Evolutionary conservation across 2,329 filamentous ascomycete genomes (phyloP), one percentile per base, ranked within the genome.

Genomic region (Neonectria punicea): DNA sequence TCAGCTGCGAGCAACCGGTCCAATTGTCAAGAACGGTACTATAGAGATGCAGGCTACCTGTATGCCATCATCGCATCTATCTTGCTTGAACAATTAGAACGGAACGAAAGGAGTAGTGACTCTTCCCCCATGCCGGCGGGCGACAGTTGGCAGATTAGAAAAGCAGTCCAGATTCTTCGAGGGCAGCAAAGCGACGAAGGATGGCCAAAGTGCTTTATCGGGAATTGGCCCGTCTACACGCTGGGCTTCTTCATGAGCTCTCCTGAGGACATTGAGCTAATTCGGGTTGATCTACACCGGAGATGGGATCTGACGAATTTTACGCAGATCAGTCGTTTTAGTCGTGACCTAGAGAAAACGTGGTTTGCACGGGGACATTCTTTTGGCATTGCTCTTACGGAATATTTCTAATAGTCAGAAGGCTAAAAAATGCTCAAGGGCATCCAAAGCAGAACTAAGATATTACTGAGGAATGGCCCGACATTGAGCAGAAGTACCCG

Each of bases 171-270:
- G 10, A 69, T 75, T 4, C 56, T 75, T 1, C 36, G 50, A 10
- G 39, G 57, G 5, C 61, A 73, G 2, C 53, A 36, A 34, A 6
- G 55, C 1, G 66, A 69, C 11, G 53, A 56, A 1, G 66, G 56
- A 5, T 74, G 72, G 73, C 63, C 70, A 2, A 68, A 57, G 1
- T 75, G 74, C 30, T 79, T 71, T 18, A 70, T 77, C 1, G 71
- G 74, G 0, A 71, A 69, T n/a, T 75, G 72, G 65, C 68, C 71
- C 4, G 65, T 70, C 1, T 74, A 74, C 54, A 70, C 65, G 14
- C 66, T 57, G 53, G 77, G 49, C 2, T 63, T 59, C 54, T 70
- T 67, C 62, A 30, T 73, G 25, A 60, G 49, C 2, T 34, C 50
- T 0, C 16, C 57, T 3, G 63, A 70, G 18, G 68, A 73, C 39